Evolutionary conservation across 306 rosid species (phyloP), one percentile per base, ranked within the genome.

Genomic region (Begonia loranthoides): DNA sequence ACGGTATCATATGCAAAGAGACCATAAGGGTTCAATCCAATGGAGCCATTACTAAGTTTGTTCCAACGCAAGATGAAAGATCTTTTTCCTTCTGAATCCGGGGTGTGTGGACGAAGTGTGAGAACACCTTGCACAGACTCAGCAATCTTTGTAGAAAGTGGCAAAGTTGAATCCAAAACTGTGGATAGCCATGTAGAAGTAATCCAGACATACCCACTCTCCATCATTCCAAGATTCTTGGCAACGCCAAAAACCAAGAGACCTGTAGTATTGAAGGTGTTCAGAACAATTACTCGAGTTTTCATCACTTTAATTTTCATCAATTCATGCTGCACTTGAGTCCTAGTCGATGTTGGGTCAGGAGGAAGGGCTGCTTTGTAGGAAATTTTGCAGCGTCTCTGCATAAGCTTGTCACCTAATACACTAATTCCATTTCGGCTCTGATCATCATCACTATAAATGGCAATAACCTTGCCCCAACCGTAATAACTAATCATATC

Each of bases 1-100:
- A 77, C 83, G 4, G 83, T 73, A 55, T 77, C 83, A 51, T 77
- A 77, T 17, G 83, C 83, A 63, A 69, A 77, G 19, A 77, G 40
- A 21, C 73, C 79, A 34, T 73, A 77, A 5, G 76, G 67, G 48
- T 77, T 77, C 76, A 77, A 73, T 49, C 83, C 76, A 47, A 69
- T 50, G 10, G 76, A 51, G 68, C 71, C 73, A 60, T 77, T 73
- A 49, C 83, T 77, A 68, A 73, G 58, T 56, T 59, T 13, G 52
- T 73, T 43, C 83, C 83, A 77, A 54, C 61, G 49, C 0, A 58
- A 74, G 17, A 69, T 39, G 48, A 77, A 77, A 21, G 41, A 74
- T 13, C 44, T 56, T 54, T 69, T 77, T 45, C 19, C 50, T 24
- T 51, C n/a, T 15, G 79, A 69, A 40, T 62, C 58, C 0, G 67